Evolutionary conservation across 306 rosid species (phyloP), one percentile per base, ranked within the genome.

Genomic region (Vigna radiata): DNA sequence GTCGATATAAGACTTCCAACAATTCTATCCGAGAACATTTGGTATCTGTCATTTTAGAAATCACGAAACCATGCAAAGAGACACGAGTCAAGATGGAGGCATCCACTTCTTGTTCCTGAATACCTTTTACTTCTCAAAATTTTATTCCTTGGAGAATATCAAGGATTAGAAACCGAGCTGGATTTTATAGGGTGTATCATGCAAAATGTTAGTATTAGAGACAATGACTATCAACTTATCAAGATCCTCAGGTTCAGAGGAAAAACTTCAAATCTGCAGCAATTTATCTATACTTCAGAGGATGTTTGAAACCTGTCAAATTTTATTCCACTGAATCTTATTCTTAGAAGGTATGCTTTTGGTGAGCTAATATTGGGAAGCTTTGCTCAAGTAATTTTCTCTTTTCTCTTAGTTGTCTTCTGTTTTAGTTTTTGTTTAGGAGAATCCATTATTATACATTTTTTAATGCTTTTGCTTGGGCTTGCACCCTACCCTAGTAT

Each of bases 181-280:
- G 72, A 59, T 48, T 75, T 81, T 49, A 66, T 60, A 1, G 63
- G 55, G 29, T 74, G 74, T 73, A 39, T 80, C 48, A 21, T 80
- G 53, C 60, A 66, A 19, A 80, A 80, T 80, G 84, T 76, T 39
- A 58, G 84, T 11, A n/a, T 47, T 74, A 53, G 79, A 56, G 71
- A 74, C 47, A 36, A 55, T 67, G 56, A 50, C 13, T 36, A 56
- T 75, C 53, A n/a, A 12, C 55, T 16, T 18, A 4, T 41, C 56
- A 7, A 59, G 15, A 12, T 58, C 77, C 48, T n/a, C 55, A 48
- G 19, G 27, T 16, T 23, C 15, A 37, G 71, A 74, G 65, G 68
- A 56, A 81, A 58, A 75, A 12, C 54, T 46, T 54, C 70, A 47
- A n/a, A 67, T 58, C 37, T 52, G 64, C 36, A 29, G 13, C 3